Evolutionary conservation across 257 asterid genomes (phyloP), one percentile per base, ranked within the genome.

Genomic region (Ilex aquifolium): DNA sequence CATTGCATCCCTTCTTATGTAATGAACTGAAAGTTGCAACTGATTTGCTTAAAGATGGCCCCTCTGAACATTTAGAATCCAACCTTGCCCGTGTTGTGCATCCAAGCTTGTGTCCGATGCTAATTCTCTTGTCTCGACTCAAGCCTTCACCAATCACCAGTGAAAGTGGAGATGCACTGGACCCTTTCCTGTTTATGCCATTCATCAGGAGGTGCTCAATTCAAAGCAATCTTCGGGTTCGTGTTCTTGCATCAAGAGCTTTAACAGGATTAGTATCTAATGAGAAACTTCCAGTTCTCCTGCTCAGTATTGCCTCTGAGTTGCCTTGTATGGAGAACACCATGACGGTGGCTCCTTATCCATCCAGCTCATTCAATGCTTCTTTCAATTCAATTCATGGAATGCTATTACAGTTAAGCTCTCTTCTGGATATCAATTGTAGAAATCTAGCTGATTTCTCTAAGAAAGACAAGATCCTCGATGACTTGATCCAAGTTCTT

Each of bases 21-120:
- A 73, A 81, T 50, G 99, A 89, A 73, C 83, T 92, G 77, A 77
- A 71, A 72, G 79, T 87, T 74, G 97, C 99, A 50, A 87, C 97
- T 2, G 91, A 87, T 55, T 69, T 78, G 58, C 93, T 87, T 64
- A 27, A 64, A 54, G 76, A 72, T 70, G 95, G 82, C 49, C 74
- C 92, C 54, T 73, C 92, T 39, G 73, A 77, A 60, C 74, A 76
- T 30, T 59, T 72, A 70, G 78, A 75, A 65, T 71, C 91, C 62
- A 81, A 78, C 86, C 73, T 87, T 80, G 83, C 85, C 68, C 85
- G 79, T 62, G 83, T 29, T 36, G 88, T 87, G 50, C 99, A 89
- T 71, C 97, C 99, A 60, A 92, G 99, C 78, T 85, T 92, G 80
- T 89, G 95, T 61, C 97, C 99, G 0, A 69, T 92, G 79, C 80